phyloP scores from a whole-genome alignment of 176 grass and related monocot genomes.

The Lolium perenne region DNA sequence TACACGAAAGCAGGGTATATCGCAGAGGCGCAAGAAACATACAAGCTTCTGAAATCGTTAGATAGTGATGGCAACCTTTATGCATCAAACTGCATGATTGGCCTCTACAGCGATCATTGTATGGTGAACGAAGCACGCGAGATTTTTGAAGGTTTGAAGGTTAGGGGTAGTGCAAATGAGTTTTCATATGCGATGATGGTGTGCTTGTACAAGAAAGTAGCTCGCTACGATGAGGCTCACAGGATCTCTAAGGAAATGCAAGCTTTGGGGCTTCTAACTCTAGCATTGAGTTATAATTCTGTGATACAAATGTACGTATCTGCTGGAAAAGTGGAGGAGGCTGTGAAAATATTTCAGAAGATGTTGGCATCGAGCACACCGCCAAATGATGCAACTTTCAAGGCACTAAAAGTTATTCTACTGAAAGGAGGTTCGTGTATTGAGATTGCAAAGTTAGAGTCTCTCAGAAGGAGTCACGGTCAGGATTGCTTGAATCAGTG shows the following conservation, averaged over 20 bases:
- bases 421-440: slow-evolving; percentile 56
- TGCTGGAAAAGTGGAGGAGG: slow-evolving; percentile 57
- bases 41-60: slow-evolving; percentile 71
- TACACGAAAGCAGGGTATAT: slow-evolving; percentile 80
- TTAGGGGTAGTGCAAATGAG: slow-evolving; percentile 67
- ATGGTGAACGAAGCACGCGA: slow-evolving; percentile 84
- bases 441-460: slow-evolving; percentile 65
- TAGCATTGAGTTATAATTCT: slow-evolving; percentile 70
- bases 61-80: slow-evolving; percentile 60
- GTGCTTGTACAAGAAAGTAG: slow-evolving; percentile 78
- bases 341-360: slow-evolving; percentile 68
- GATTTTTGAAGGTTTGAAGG: slow-evolving; percentile 77
- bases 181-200: slow-evolving; percentile 86
- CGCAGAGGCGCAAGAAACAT: slow-evolving; percentile 71
- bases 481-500: slow-evolving; percentile 65
- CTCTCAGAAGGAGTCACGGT: slow-evolving; percentile 49
- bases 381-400: slow-evolving; percentile 86
- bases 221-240: slow-evolving; percentile 62
- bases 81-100: slow-evolving; percentile 93
- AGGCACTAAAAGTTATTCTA: slow-evolving; percentile 68
- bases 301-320: slow-evolving; percentile 66
- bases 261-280: slow-evolving; percentile 65
- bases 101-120: slow-evolving; percentile 80
- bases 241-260: slow-evolving; percentile 84
- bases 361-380: slow-evolving; percentile 68